Percentiles rank a stretch among this genome's conserved stretches.
Evolutionary conservation across 148 eudicot genomes (phyloP).

Genomic region (Oxyria digyna): DNA sequence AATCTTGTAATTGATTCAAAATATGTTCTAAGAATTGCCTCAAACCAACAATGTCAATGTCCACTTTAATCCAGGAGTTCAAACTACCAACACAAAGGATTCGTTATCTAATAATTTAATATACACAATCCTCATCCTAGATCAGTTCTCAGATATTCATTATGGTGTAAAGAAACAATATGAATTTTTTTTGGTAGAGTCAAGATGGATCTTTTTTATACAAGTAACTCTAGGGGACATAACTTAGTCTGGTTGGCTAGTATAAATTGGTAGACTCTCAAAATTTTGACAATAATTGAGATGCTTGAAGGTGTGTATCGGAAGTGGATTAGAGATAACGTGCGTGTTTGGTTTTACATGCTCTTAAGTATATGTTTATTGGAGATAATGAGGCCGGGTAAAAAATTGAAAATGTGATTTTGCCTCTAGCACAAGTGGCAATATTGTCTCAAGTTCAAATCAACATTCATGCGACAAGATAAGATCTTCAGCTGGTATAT

Average conservation of each 20-base stretch:
- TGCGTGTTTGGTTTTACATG: too few relatives aligned
- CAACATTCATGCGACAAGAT: not conserved
- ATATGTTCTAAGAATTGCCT: not conserved
- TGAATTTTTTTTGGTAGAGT: not conserved
- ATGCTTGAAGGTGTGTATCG: too few relatives aligned
- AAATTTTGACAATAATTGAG: not conserved
- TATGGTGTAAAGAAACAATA: not conserved
- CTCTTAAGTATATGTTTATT: too few relatives aligned
- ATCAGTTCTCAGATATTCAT: not conserved
- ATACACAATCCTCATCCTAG: not conserved
- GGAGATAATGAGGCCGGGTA: too few relatives aligned
- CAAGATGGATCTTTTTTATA: not conserved
- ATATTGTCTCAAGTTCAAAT: not conserved
- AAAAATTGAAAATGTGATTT: too few relatives aligned
- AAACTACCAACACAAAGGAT: not conserved
- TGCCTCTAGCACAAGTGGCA: too few relatives aligned
- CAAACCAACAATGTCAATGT: not conserved
- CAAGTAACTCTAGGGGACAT: not conserved
- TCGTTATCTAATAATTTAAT: not conserved
- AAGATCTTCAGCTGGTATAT: not conserved
- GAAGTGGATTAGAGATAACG: too few relatives aligned
- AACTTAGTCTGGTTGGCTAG: not conserved
- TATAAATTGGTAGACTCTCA: not conserved
- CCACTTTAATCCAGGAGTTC: not conserved
- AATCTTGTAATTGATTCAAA: slow-evolving; percentile 3